Conservation (phyloP, 2,329 filamentous ascomycete species). For the Lomentospora prolificans region DNA sequence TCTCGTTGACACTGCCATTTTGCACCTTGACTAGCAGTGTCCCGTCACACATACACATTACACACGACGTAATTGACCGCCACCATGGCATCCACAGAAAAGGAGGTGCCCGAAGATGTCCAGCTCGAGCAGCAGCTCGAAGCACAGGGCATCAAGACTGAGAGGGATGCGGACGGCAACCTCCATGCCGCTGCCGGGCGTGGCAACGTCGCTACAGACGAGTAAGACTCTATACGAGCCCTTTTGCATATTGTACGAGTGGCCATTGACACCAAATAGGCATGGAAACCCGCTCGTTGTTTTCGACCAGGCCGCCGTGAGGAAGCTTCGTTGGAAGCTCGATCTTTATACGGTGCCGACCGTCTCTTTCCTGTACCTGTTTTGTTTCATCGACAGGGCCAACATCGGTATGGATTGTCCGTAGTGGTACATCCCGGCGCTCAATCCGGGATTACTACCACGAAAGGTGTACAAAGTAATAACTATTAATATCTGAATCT, state of each 20-base stretch:
- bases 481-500: no score
- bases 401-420: slow-evolving; percentile 55
- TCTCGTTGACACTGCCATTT: no score
- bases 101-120: not conserved
- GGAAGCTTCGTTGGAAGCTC: slow-evolving; percentile 42
- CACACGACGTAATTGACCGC: no score
- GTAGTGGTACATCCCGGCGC: no score
- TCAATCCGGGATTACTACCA: no score
- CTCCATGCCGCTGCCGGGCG: slow-evolving; percentile 25
- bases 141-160: not conserved
- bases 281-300: slow-evolving; percentile 39
- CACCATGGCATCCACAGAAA: not conserved
- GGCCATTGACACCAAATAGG: slow-evolving; percentile 16
- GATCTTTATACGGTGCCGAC: slow-evolving; percentile 50
- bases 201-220: slow-evolving; percentile 36
- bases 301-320: slow-evolving; percentile 49
- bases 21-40: no score
- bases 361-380: slow-evolving; percentile 48
- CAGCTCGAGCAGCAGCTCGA: not conserved
- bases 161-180: not conserved
- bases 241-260: not conserved
- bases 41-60: no score
- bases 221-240: slow-evolving; percentile 18
- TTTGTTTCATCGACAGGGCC: slow-evolving; percentile 57
- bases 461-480: no score